Base-by-base conservation (phyloP, 805 yeast species). In the Hanseniaspora jakobsenii region DNA sequence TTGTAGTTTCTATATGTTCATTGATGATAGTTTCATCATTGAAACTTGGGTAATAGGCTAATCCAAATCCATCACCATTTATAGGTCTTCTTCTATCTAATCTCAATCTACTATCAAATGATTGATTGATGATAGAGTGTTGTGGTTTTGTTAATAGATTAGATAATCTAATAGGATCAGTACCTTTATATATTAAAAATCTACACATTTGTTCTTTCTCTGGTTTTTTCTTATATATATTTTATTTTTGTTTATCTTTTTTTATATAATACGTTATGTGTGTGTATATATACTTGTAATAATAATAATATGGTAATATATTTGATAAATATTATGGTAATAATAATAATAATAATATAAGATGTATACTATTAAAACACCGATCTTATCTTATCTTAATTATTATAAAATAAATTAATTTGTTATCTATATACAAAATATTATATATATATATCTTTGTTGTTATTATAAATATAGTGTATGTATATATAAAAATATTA, bases 1-100 rank as follows among this genome's bases (percentile, higher is more conserved):
- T n/a, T n/a, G n/a, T n/a, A n/a, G n/a, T n/a, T n/a, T n/a, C n/a
- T n/a, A n/a, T n/a, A n/a, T n/a, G n/a, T n/a, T n/a, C 26, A 6
- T 36, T 26, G 23, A 26, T 7, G 4, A 12, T 10, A n/a, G 6
- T 7, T 4, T 22, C 17, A 27, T 30, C 61, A 38, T 74, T 78
- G 8, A 64, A 64, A 36, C 74, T 54, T 3, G 77, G 69, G 57
- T 91, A 91, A 63, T 91, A 91, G 1, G 97, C 97, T 18, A 91
- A 89, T 2, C 98, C 98, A 61, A 91, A 91, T 0, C 98, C 98
- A 61, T 91, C 98, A 32, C 98, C 98, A 59, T 91, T 91, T 53
- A 91, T 84, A 2, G 98, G 97, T 42, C 94, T 75, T 51, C 93
- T 62, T 54, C 77, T 78, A 56, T 91, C 97, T 14, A 91, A 68